Conservation (phyloP, 768 basidiomycete species). For the Psilocybe cubensis region DNA sequence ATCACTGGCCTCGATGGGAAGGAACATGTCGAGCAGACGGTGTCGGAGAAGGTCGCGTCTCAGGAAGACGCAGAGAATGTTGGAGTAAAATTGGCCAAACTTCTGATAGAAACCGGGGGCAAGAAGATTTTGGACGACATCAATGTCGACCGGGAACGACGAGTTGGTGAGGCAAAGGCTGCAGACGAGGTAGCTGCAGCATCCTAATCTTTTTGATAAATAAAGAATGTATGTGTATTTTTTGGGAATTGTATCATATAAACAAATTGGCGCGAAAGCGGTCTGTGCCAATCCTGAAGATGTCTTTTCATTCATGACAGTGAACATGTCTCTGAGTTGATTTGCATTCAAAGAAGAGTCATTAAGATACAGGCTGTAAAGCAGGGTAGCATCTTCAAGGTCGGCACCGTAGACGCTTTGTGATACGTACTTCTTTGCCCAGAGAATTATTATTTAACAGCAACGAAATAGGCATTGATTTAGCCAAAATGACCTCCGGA, state of each 20-base stretch:
- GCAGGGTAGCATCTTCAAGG: no score
- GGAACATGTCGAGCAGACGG: constrained; percentile 68
- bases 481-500: no score
- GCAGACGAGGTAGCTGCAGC: constrained; percentile 6
- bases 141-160: constrained; percentile 60
- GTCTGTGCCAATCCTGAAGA: no score
- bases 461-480: no score
- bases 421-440: no score
- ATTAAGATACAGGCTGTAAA: no score
- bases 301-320: no score
- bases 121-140: constrained; percentile 84
- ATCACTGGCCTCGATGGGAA: constrained; percentile 84
- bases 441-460: no score
- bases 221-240: not conserved
- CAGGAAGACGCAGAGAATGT: constrained; percentile 66
- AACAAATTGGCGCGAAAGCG: not conserved
- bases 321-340: no score
- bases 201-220: not conserved
- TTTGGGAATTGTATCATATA: constrained; percentile 6
- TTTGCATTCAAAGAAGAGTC: no score
- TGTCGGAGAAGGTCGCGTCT: constrained; percentile 53
- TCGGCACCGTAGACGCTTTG: no score
- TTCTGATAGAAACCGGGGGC: constrained; percentile 73
- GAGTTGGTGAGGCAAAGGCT: constrained; percentile 44
- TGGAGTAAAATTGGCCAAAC: constrained; percentile 67